A percentile compares a stretch with the other conserved stretches of the same genome.
phyloP scores from a whole-genome alignment of 192 early-diverging fungal genomes.

The Coemansia sp. region DNA sequence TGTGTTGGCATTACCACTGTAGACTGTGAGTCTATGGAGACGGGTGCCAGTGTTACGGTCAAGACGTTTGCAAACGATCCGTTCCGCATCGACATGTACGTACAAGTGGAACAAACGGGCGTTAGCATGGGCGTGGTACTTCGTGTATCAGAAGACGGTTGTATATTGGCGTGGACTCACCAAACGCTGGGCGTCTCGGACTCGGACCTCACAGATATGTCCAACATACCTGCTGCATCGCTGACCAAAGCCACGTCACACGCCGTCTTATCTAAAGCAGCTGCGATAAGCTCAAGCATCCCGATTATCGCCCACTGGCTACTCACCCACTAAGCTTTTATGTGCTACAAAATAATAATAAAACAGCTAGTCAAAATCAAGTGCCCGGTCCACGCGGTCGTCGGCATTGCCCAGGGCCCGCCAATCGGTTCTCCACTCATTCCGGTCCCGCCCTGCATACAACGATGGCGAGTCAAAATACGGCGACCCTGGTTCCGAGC shows the following conservation, averaged over 20 bases:
- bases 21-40: not conserved
- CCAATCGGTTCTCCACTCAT: constrained; percentile 48
- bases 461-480: constrained; percentile 47
- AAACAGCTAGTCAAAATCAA: constrained; percentile 35
- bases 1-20: constrained; percentile 9
- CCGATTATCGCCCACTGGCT: constrained; percentile 37
- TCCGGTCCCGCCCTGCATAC: constrained; percentile 24
- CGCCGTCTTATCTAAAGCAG: constrained; percentile 20
- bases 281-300: constrained; percentile 33
- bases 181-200: constrained; percentile 14
- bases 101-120: not conserved
- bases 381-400: constrained; percentile 45
- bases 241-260: constrained; percentile 15
- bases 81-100: constrained; percentile 41
- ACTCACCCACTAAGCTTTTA: not conserved
- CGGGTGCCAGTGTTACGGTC: not conserved
- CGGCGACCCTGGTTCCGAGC: constrained; percentile 29
- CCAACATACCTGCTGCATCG: constrained; percentile 1
- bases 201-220: constrained; percentile 16
- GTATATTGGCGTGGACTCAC: constrained; percentile 35
- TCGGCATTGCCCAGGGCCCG: constrained; percentile 37
- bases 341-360: no score
- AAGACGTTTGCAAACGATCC: constrained; percentile 44
- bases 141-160: constrained; percentile 16
- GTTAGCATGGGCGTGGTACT: constrained; percentile 23